Base-by-base conservation (phyloP, 441 rosid species). In the Syzygium malaccense region DNA sequence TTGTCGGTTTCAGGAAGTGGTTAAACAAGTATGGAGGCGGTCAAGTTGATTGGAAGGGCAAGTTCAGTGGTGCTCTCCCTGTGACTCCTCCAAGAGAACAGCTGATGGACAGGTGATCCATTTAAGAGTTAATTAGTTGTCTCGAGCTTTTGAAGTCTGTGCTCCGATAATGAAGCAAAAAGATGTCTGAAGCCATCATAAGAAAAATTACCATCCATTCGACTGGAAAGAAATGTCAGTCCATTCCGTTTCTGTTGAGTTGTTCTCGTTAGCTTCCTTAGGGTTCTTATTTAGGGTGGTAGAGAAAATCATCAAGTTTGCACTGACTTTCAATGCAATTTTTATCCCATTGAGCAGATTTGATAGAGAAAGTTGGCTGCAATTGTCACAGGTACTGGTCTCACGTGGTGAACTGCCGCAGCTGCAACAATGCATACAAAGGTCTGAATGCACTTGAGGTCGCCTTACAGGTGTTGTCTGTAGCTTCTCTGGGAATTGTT, bases 1-100 rank as follows among this genome's bases (percentile, higher is more conserved):
- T 96, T 75, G 98, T 96, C 78, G 93, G 96, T 53, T 96, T 95
- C 92, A 94, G 99, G 88, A 93, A 93, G 91, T 97, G 99, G 99
- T 89, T 94, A 83, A 96, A 94, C 92, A 97, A 93, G 89, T 94
- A 94, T 89, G 93, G 94, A 4, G 95, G 93, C 2, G 91, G 97
- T 88, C 91, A 92, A 86, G 92, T 97, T 49, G 95, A 96, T 83
- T 97, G 99, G 99, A 92, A 91, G 91, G 96, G 98, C 88, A 95
- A 95, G 91, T 96, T 85, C 87, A 91, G 90, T 33, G 94, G 95
- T 19, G 93, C 89, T 89, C 96, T 95, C 90, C 98, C 97, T 19
- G 97, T 96, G 53, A 92, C 95, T 86, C 98, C 97, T 86, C 96
- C 97, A 19, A 92, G 94, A 90, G 99, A 96, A 89, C 96, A 96